Percentiles rank a stretch among this genome's conserved stretches.
phyloP scores from a whole-genome alignment of 2,329 filamentous ascomycete genomes.

The Gaeumannomyces tritici region DNA sequence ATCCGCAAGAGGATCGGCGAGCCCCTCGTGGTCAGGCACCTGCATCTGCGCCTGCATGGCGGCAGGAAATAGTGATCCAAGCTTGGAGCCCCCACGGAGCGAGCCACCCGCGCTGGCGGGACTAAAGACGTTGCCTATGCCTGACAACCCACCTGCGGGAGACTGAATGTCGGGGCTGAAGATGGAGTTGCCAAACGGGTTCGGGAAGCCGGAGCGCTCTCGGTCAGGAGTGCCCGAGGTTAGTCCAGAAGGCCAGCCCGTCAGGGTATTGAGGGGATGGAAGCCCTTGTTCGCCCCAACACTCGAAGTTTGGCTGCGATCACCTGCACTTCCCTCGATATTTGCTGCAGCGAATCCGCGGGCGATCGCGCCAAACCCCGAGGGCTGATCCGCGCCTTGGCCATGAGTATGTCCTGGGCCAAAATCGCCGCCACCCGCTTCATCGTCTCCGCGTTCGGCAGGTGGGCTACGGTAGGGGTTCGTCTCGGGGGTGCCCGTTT shows the following conservation, averaged over 20 bases:
- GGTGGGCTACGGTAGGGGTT: constrained; percentile 93
- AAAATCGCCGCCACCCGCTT: constrained; percentile 25
- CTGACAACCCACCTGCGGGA: constrained; percentile 38
- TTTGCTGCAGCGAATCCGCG: constrained; percentile 38
- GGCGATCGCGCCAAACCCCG: constrained; percentile 44
- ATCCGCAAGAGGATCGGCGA: constrained; percentile 49
- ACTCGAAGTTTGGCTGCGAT: constrained; percentile 89
- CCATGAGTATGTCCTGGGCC: constrained; percentile 42
- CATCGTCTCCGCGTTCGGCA: constrained; percentile 52
- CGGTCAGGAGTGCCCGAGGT: constrained; percentile 60
- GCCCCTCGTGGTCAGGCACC: constrained; percentile 51
- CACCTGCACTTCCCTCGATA: constrained; percentile 55
- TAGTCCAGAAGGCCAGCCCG: constrained; percentile 49
- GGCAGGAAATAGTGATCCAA: constrained; percentile 78
- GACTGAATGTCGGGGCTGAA: constrained; percentile 76
- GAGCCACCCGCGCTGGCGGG: constrained; percentile 53
- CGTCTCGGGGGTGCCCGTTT: constrained; percentile 80
- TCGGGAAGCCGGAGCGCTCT: constrained; percentile 44
- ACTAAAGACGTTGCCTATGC: constrained; percentile 57
- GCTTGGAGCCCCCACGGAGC: constrained; percentile 67
- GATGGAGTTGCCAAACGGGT: constrained; percentile 67
- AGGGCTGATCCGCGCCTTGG: constrained; percentile 30
- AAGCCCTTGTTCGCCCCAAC: constrained; percentile 65
- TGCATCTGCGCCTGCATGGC: constrained; percentile 92
- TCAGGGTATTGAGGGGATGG: constrained; percentile 48